phyloP scores from a whole-genome alignment of 768 basidiomycete species.

The Kwoniella europaea region DNA sequence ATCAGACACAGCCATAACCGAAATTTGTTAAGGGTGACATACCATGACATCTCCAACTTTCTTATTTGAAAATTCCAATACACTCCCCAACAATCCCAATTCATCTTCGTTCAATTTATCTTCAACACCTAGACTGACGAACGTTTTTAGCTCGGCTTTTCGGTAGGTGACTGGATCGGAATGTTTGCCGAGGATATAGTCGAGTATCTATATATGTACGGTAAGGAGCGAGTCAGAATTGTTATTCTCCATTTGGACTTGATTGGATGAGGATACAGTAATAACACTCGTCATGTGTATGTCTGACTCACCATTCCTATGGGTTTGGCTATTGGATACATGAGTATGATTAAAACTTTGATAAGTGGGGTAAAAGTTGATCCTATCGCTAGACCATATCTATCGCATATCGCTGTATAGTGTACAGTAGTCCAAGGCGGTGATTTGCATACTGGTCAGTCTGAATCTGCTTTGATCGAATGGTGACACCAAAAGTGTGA shows the following conservation, averaged over 20 bases:
- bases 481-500: too few species aligned
- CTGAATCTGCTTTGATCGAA: too few species aligned
- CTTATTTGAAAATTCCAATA: conserved; percentile 54
- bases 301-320: conserved; percentile 36
- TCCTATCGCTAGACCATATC: conserved; percentile 53
- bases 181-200: conserved; percentile 45
- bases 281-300: too few species aligned
- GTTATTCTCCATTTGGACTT: too few species aligned
- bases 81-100: conserved; percentile 46
- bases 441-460: too few species aligned
- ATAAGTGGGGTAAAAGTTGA: conserved; percentile 48
- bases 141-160: conserved; percentile 55
- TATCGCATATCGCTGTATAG: conserved; percentile 38
- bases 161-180: conserved; percentile 47
- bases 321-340: conserved; percentile 54
- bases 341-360: conserved; percentile 35
- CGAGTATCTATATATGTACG: conserved; percentile 35
- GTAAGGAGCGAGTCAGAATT: too few species aligned
- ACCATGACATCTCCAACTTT: conserved; percentile 52
- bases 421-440: too few species aligned
- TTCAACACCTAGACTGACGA: conserved; percentile 51
- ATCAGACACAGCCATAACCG: not conserved
- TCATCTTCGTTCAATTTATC: conserved; percentile 52
- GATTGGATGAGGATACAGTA: too few species aligned
- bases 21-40: not conserved